A percentile compares a stretch with the other conserved stretches of the same genome.
phyloP scores from a whole-genome alignment of 2,329 filamentous ascomycete genomes.

The Calonectria naviculata region DNA sequence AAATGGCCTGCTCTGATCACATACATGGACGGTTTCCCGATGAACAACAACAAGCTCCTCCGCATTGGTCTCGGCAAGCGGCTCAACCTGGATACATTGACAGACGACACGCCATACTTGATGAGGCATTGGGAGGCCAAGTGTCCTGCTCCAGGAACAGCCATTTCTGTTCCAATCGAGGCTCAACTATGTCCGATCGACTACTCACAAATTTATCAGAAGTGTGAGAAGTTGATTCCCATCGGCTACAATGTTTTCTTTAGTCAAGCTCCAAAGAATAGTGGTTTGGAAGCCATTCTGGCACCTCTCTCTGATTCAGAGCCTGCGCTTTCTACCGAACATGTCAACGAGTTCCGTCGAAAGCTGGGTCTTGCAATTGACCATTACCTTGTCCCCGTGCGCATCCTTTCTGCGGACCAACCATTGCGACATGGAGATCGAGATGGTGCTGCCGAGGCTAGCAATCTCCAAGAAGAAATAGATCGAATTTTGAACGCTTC shows the following conservation, averaged over 20 bases:
- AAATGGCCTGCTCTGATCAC: constrained; percentile 64
- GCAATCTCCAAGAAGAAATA: constrained; percentile 50
- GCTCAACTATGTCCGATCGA: constrained; percentile 48
- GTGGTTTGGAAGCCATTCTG: background rate
- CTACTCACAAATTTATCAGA: no score
- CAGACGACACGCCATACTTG: constrained; percentile 55
- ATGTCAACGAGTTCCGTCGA: background rate
- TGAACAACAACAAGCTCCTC: constrained; percentile 68
- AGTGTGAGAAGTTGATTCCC: no score
- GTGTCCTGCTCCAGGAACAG: constrained; percentile 60
- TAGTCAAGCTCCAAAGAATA: background rate
- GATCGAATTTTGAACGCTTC: constrained; percentile 35
- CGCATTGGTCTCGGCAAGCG: constrained; percentile 63
- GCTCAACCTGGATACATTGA: constrained; percentile 55
- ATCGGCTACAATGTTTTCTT: background rate
- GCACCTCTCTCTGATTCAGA: background rate
- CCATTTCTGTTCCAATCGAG: constrained; percentile 54
- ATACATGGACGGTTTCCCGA: constrained; percentile 67
- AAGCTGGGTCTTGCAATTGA: background rate
- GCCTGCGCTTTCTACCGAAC: background rate
- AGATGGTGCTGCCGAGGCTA: constrained; percentile 42
- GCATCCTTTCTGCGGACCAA: background rate
- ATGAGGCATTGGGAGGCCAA: constrained; percentile 60
- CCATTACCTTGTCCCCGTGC: background rate
- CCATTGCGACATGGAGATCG: background rate